phyloP scores from a whole-genome alignment of 306 rosid genomes.

The Pyrus bretschneideri region DNA sequence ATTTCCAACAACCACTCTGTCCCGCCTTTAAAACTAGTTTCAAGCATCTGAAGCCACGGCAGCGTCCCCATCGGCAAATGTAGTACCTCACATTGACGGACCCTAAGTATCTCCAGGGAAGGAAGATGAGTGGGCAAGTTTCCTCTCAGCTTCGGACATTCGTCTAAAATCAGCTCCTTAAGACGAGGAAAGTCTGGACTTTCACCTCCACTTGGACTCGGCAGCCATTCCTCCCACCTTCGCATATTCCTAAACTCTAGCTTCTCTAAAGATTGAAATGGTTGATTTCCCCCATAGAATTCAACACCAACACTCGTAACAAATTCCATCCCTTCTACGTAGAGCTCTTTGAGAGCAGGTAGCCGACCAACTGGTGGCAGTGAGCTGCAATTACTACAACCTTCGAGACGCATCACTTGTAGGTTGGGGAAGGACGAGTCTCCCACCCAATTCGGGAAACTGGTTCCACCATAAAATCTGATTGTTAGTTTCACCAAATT shows the following conservation, averaged over 20 bases:
- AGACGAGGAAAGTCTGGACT: not conserved
- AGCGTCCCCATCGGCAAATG: not conserved
- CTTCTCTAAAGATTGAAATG: not conserved
- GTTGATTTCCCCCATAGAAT: not conserved
- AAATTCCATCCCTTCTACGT: not conserved
- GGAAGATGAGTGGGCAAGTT: not conserved
- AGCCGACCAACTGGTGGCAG: constrained; percentile 13
- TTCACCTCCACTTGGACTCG: not conserved
- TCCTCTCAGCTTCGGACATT: not conserved
- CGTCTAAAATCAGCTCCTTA: fast-evolving
- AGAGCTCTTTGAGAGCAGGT: constrained; percentile 5
- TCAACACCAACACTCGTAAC: not conserved
- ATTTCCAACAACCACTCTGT: not conserved
- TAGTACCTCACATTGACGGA: fast-evolving
- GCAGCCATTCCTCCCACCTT: not conserved
- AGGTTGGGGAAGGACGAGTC: not conserved
- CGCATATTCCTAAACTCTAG: not conserved
- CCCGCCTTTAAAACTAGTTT: too few species aligned
- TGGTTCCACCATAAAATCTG: not conserved
- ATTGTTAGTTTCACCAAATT: not conserved
- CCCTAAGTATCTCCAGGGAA: fast-evolving
- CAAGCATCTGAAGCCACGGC: not conserved
- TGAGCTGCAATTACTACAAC: not conserved
- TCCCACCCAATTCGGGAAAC: constrained; percentile 16
- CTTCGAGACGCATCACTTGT: not conserved